These are phyloP conservation scores for Amborella trichopoda DNA, from an alignment of 164 flowering plant genomes.

Conservation along the genomic window DNA sequence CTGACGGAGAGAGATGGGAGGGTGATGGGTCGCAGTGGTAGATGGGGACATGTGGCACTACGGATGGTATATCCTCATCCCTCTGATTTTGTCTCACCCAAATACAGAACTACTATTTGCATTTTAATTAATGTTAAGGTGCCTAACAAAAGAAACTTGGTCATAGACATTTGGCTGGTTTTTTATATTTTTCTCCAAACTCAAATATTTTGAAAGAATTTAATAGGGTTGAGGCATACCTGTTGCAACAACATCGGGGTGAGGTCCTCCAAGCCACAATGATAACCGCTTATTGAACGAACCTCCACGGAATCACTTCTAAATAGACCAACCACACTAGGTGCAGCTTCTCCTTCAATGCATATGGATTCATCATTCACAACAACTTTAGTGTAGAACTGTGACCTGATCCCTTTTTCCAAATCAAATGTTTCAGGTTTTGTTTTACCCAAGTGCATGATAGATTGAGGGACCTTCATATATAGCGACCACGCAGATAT, in stretches of 20 bases:
- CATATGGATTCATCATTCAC: conserved; percentile 72
- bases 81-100: too few species aligned
- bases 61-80: too few species aligned
- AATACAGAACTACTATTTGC: too few species aligned
- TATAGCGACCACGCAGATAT: conserved; percentile 84
- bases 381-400: conserved; percentile 67
- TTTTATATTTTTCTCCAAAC: too few species aligned
- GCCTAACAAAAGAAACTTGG: too few species aligned
- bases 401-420: conserved; percentile 29
- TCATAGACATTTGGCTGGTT: too few species aligned
- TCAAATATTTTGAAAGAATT: too few species aligned
- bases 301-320: conserved; percentile 38
- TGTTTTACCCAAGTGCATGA: conserved; percentile 20
- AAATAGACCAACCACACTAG: conserved; percentile 70
- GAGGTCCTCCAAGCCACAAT: conserved; percentile 72
- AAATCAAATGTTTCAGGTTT: conserved; percentile 14
- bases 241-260: conserved; percentile 74
- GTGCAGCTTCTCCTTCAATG: conserved; percentile 85
- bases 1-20: too few species aligned
- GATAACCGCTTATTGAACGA: conserved; percentile 44
- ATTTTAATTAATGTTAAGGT: too few species aligned
- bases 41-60: too few species aligned
- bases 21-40: too few species aligned
- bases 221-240: conserved; percentile 25
- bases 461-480: conserved; percentile 61